Evolutionary conservation across 2,329 filamentous ascomycete genomes (phyloP).

Genomic region (Pseudocercospora pini-densiflorae): DNA sequence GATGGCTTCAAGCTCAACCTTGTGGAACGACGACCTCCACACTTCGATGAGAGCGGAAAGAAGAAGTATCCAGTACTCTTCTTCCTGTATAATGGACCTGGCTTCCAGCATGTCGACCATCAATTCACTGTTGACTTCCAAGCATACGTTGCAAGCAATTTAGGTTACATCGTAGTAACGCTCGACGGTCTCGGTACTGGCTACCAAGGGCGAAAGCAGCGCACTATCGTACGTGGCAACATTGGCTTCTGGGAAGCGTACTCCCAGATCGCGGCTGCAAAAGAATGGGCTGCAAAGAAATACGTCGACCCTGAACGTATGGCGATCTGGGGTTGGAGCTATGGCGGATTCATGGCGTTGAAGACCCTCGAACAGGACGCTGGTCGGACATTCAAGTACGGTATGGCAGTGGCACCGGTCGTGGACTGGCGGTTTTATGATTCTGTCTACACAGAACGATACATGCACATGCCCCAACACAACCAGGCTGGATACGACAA

Average conservation of each 20-base stretch:
- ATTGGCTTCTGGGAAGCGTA: constrained; percentile 83
- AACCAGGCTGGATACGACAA: constrained; percentile 79
- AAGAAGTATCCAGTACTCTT: constrained; percentile 95
- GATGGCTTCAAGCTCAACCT: constrained; percentile 74
- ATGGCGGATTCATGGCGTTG: constrained; percentile 91
- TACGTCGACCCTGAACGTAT: constrained; percentile 84
- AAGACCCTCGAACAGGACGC: constrained; percentile 93
- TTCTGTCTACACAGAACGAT: constrained; percentile 91
- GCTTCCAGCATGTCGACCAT: constrained; percentile 86
- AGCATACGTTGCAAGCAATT: constrained; percentile 78
- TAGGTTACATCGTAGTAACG: constrained; percentile 94
- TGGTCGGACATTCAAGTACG: constrained; percentile 89
- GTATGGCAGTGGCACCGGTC: constrained; percentile 98
- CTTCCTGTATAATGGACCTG: constrained; percentile 90
- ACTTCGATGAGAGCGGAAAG: constrained; percentile 71
- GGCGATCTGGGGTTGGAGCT: constrained; percentile 99
- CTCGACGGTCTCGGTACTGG: constrained; percentile 94
- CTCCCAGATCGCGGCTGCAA: constrained; percentile 90
- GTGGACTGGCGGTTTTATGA: constrained; percentile 98
- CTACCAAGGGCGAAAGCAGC: constrained; percentile 81
- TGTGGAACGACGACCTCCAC: constrained; percentile 84
- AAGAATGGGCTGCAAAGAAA: constrained; percentile 76
- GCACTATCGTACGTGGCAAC: constrained; percentile 80
- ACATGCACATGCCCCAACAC: constrained; percentile 92
- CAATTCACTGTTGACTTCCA: constrained; percentile 87